phyloP scores from a whole-genome alignment of 148 eudicot genomes.

The Heliosperma pusillum region DNA sequence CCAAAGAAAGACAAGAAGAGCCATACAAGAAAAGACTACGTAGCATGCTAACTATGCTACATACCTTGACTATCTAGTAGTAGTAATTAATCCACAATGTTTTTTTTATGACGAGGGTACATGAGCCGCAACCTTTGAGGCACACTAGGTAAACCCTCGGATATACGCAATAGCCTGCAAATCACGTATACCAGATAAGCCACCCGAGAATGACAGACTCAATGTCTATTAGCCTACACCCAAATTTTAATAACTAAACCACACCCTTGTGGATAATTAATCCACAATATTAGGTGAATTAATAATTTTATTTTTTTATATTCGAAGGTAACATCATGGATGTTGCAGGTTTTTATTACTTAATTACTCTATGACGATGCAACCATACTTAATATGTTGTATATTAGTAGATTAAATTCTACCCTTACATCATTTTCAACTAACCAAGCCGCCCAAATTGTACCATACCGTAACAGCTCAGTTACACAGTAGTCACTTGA shows the following conservation, averaged over 20 bases:
- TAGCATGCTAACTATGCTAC: slow-evolving; percentile 14
- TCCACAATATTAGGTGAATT: slow-evolving; percentile 21
- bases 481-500: background rate
- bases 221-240: too few relatives aligned
- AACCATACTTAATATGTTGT: too few relatives aligned
- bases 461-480: slow-evolving; percentile 5
- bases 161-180: too few relatives aligned
- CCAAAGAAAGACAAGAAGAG: slow-evolving; percentile 30
- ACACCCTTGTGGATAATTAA: slow-evolving; percentile 9
- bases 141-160: too few relatives aligned
- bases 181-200: too few relatives aligned
- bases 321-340: slow-evolving; percentile 14
- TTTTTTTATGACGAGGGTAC: too few relatives aligned
- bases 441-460: slow-evolving; percentile 14
- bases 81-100: slow-evolving; percentile 23
- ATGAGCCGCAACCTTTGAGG: too few relatives aligned
- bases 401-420: background rate
- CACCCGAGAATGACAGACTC: too few relatives aligned
- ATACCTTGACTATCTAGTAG: slow-evolving; percentile 11
- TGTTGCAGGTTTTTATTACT: too few relatives aligned
- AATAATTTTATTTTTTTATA: slow-evolving; percentile 10
- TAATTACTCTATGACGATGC: background rate
- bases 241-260: too few relatives aligned
- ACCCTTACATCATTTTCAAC: slow-evolving; percentile 16
- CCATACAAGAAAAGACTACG: slow-evolving; percentile 23